A percentile compares a stretch with the other conserved stretches of the same genome.
These are phyloP conservation scores for Bacidia gigantensis DNA, from an alignment of 495 filamentous ascomycete species.

Conservation along the genomic window DNA sequence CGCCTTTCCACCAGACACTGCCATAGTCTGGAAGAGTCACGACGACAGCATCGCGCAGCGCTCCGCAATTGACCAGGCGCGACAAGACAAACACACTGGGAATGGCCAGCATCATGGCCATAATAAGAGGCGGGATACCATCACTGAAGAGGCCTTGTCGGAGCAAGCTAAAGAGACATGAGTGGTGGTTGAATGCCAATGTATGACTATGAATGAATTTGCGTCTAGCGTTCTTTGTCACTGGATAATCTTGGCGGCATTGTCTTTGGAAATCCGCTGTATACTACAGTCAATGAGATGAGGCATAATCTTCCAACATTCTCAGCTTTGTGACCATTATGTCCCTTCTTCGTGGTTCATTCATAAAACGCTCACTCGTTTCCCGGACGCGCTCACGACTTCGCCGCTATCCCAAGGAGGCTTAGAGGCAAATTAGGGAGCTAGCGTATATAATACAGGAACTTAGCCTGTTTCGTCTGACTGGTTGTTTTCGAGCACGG, in stretches of 20 bases:
- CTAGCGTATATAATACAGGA: background rate
- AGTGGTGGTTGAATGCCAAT: slow-evolving; percentile 1
- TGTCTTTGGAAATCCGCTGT: background rate
- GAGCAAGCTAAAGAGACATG: slow-evolving; percentile 32
- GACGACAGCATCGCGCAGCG: slow-evolving; percentile 70
- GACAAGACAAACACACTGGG: slow-evolving; percentile 55
- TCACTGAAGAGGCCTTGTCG: slow-evolving; percentile 31
- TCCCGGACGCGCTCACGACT: background rate
- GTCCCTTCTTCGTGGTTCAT: background rate
- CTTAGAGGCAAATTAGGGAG: too few species aligned
- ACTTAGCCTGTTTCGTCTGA: slow-evolving; percentile 1
- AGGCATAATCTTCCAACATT: too few species aligned
- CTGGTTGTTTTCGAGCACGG: background rate
- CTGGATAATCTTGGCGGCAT: background rate
- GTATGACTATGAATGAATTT: slow-evolving; percentile 18
- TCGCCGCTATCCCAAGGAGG: too few species aligned
- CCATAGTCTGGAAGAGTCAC: slow-evolving; percentile 88
- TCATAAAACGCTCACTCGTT: background rate
- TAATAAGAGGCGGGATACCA: slow-evolving; percentile 34
- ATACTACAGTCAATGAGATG: background rate
- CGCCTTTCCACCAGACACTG: slow-evolving; percentile 72
- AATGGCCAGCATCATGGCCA: slow-evolving; percentile 31
- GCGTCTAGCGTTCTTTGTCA: slow-evolving; percentile 12
- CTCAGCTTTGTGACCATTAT: too few species aligned
- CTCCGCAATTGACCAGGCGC: slow-evolving; percentile 66